Evolutionary conservation across 306 rosid genomes (phyloP).

Genomic region (Bauhinia variegata): DNA sequence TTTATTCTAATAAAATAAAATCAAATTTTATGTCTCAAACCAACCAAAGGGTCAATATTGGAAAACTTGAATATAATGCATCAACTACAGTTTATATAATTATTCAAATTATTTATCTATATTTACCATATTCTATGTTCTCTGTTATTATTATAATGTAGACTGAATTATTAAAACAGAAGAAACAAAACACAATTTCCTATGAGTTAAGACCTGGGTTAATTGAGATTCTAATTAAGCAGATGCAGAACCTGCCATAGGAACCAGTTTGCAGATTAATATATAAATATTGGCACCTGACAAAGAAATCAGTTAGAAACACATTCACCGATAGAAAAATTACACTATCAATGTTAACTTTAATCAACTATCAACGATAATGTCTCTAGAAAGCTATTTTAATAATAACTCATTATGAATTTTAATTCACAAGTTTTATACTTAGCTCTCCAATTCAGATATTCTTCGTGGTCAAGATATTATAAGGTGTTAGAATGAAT

Average conservation of each 20-base stretch:
- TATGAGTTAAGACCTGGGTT: slow-evolving; percentile 16
- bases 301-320: slow-evolving; percentile 14
- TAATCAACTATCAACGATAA: slow-evolving; percentile 17
- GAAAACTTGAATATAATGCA: too few species aligned
- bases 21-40: too few species aligned
- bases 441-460: too few species aligned
- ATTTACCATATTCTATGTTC: too few species aligned
- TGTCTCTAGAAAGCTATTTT: neutral
- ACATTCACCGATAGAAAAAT: slow-evolving; percentile 30
- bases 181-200: slow-evolving; percentile 52
- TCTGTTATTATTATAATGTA: slow-evolving; percentile 4
- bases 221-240: too few species aligned
- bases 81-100: too few species aligned
- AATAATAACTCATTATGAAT: neutral
- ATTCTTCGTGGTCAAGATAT: too few species aligned
- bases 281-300: slow-evolving; percentile 30
- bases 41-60: too few species aligned
- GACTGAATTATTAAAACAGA: slow-evolving; percentile 18
- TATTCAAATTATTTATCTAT: too few species aligned
- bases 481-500: too few species aligned
- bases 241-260: slow-evolving; percentile 45
- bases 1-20: too few species aligned
- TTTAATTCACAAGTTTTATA: neutral
- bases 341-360: slow-evolving; percentile 11
- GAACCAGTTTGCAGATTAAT: slow-evolving; percentile 16